These are phyloP conservation scores for Nitzschia sp. DNA, from an alignment of 108 stramenopile genomes.

Conservation along the genomic window DNA sequence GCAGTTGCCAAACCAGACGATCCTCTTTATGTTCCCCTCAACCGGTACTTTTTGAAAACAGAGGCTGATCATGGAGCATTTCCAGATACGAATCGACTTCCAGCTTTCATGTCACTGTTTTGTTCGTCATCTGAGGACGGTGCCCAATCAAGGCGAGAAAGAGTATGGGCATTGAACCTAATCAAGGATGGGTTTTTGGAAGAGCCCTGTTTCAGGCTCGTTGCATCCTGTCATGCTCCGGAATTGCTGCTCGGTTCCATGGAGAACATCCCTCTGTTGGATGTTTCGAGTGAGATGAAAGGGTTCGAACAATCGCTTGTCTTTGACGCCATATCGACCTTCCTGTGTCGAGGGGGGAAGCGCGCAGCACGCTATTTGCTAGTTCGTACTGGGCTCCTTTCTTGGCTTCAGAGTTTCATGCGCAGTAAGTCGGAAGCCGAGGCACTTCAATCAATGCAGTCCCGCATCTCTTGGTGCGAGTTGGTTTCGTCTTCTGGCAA, in stretches of 20 bases:
- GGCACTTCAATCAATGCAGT: slow-evolving; percentile 13
- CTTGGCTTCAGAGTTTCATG: slow-evolving; percentile 35
- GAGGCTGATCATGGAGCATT: slow-evolving; percentile 75
- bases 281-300: slow-evolving; percentile 24
- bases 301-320: slow-evolving; percentile 36
- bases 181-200: slow-evolving; percentile 69
- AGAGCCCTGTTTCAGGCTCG: slow-evolving; percentile 57
- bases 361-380: slow-evolving; percentile 31
- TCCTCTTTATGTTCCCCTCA: slow-evolving; percentile 69
- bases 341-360: slow-evolving; percentile 35
- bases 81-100: slow-evolving; percentile 71
- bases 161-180: slow-evolving; percentile 65
- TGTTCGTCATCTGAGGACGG: slow-evolving; percentile 63
- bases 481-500: slow-evolving; percentile 11
- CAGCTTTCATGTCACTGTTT: slow-evolving; percentile 78
- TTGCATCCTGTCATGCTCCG: slow-evolving; percentile 70
- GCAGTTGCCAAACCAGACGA: slow-evolving; percentile 66
- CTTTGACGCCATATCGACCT: slow-evolving; percentile 24
- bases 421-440: slow-evolving; percentile 10
- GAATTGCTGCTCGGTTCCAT: slow-evolving; percentile 73
- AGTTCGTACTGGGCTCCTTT: slow-evolving; percentile 36
- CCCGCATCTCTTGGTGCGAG: slow-evolving; percentile 13
- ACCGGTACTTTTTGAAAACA: slow-evolving; percentile 71
- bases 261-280: slow-evolving; percentile 29
- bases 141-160: slow-evolving; percentile 53